Evolutionary conservation across 176 grass and related monocot species (phyloP).

Genomic region (Tuctoria greenei): DNA sequence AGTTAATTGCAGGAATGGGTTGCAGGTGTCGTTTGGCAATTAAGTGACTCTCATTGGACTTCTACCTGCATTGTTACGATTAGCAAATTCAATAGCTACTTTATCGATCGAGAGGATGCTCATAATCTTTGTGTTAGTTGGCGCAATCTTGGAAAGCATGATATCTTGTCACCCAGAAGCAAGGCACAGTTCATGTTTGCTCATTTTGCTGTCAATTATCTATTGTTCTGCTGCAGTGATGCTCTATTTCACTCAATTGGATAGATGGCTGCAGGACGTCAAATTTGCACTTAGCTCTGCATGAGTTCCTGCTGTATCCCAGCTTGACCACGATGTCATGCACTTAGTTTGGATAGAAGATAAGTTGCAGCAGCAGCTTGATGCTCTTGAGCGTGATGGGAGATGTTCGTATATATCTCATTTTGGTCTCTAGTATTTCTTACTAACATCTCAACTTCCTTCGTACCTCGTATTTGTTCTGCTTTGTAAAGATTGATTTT

Average conservation of each 20-base stretch:
- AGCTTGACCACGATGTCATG: constrained; percentile 61
- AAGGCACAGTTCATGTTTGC: constrained; percentile 47
- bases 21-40: constrained; percentile 35
- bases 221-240: neutral
- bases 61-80: constrained; percentile 55
- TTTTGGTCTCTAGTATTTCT: constrained; percentile 20
- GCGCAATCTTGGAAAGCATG: constrained; percentile 44
- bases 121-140: constrained; percentile 41
- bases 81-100: constrained; percentile 51
- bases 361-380: constrained; percentile 71
- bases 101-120: constrained; percentile 39
- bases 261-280: constrained; percentile 58
- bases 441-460: neutral
- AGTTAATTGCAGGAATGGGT: constrained; percentile 47
- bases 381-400: constrained; percentile 69
- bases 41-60: constrained; percentile 59
- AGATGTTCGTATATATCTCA: constrained; percentile 52
- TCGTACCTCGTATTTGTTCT: constrained; percentile 17
- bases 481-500: constrained; percentile 23
- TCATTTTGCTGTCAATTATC: neutral
- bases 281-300: constrained; percentile 60
- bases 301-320: constrained; percentile 52
- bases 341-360: constrained; percentile 77
- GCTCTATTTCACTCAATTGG: constrained; percentile 3
- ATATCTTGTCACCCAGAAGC: constrained; percentile 53